Percentiles rank a stretch among this genome's conserved stretches.
Conservation (phyloP, 768 basidiomycete genomes). For the Tylopilus felleus region DNA sequence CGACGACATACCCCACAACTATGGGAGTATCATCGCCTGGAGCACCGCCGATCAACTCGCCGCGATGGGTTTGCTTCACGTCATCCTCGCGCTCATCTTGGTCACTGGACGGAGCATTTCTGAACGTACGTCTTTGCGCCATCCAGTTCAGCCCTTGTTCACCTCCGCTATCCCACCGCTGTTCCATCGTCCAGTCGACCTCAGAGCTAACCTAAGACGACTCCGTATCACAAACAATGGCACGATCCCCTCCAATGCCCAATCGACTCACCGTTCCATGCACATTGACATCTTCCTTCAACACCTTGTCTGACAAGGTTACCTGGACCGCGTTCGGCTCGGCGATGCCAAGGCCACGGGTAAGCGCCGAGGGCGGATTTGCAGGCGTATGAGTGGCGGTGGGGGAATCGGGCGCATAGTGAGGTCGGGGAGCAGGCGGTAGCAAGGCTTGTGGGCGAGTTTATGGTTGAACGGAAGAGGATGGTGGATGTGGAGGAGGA, state of each 20-base stretch:
- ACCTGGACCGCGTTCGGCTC: conserved; percentile 64
- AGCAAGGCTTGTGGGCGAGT: conserved; percentile 73
- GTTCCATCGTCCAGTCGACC: conserved; percentile 61
- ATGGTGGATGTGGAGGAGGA: conserved; percentile 18
- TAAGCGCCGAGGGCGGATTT: conserved; percentile 57
- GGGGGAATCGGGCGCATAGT: conserved; percentile 76
- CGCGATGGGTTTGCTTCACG: conserved; percentile 69
- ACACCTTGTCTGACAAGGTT: conserved; percentile 64
- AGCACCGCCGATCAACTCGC: conserved; percentile 64
- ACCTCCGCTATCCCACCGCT: not conserved
- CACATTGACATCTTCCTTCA: conserved; percentile 66
- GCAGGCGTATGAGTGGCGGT: conserved; percentile 68
- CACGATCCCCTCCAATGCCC: conserved; percentile 48
- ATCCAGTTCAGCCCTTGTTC: not conserved
- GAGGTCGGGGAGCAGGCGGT: conserved; percentile 82
- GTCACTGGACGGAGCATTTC: conserved; percentile 69
- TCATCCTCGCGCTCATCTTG: conserved; percentile 81
- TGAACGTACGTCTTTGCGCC: conserved; percentile 52
- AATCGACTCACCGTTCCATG: conserved; percentile 47
- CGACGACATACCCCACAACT: conserved; percentile 47
- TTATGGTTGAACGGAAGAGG: conserved; percentile 49
- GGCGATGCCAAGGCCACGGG: conserved; percentile 45
- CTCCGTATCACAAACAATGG: conserved; percentile 56
- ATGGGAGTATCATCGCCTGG: conserved; percentile 76
- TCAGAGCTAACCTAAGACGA: conserved; percentile 65